A percentile compares a stretch with the other conserved stretches of the same genome.
These are phyloP conservation scores for Rhytidhysteron rufulum DNA, from an alignment of 2,329 filamentous ascomycete genomes.

Conservation along the genomic window DNA sequence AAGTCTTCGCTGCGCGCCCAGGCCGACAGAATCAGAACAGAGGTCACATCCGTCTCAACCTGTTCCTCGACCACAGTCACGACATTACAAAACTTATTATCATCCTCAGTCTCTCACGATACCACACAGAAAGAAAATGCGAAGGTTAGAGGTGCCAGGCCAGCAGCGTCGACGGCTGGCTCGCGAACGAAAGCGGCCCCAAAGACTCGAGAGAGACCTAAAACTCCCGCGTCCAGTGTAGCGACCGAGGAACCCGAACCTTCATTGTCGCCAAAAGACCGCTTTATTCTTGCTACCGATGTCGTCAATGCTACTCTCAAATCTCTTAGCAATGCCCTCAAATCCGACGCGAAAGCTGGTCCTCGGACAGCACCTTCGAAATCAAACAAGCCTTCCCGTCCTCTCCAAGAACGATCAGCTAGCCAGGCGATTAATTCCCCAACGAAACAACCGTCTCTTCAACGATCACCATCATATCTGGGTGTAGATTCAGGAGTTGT, in stretches of 20 bases:
- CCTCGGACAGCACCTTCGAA: slow-evolving; percentile 13
- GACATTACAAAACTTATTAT: slow-evolving; percentile 45
- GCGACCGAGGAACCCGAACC: slow-evolving; percentile 32
- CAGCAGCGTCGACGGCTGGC: slow-evolving; percentile 20
- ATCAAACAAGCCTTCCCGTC: slow-evolving; percentile 26
- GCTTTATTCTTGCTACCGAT: slow-evolving; percentile 66
- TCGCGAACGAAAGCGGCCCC: slow-evolving; percentile 3
- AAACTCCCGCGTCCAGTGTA: slow-evolving; percentile 27
- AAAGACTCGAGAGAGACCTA: slow-evolving; percentile 28
- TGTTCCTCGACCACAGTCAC: slow-evolving; percentile 47
- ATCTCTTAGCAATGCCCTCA: slow-evolving; percentile 63
- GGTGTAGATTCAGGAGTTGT: slow-evolving; percentile 38
- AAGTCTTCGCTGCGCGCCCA: slow-evolving; percentile 39
- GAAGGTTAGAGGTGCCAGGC: slow-evolving; percentile 20
- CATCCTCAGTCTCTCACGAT: slow-evolving; percentile 30
- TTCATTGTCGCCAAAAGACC: slow-evolving; percentile 55
- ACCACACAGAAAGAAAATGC: slow-evolving; percentile 28
- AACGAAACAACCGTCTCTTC: slow-evolving; percentile 24
- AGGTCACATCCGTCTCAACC: slow-evolving; percentile 45
- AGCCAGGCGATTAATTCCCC: slow-evolving; percentile 59
- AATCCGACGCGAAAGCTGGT: slow-evolving; percentile 33
- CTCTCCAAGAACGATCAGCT: slow-evolving; percentile 58
- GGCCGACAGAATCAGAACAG: slow-evolving; percentile 46
- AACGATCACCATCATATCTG: slow-evolving; percentile 35
- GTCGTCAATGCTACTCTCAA: slow-evolving; percentile 69